Base-by-base conservation (phyloP, 176 grass and related monocot genomes). In the Triticum aestivum region DNA sequence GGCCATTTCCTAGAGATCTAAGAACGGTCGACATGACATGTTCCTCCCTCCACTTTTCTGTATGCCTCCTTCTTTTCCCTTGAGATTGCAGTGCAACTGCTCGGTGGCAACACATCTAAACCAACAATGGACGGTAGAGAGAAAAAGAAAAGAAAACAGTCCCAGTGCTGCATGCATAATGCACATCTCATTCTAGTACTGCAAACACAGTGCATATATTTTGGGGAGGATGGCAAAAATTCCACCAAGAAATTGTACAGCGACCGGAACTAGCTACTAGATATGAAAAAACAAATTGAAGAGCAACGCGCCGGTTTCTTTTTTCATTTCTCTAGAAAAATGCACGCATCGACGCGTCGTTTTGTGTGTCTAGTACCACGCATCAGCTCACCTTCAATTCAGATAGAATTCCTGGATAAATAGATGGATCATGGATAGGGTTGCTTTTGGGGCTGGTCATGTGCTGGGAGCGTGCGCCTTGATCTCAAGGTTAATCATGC, bases 21-120 rank as follows among this genome's bases (percentile, higher is more conserved):
- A 83, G 73, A 87, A 83, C 45, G 80, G 80, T 77, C 74, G 39
- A 87, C 79, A 82, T 84, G 80, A 74, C 89, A 84, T 83, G 89
- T 68, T 74, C 59, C 73, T 79, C 65, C 62, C 12, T 17, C 56
- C 8, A 42, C 74, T 77, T 65, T 76, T 56, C 4, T 71, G 11
- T 37, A 20, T 71, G 44, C 21, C 86, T 64, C 51, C 6, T 13
- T 27, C 54, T 2, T 18, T 26, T 30, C 12, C 17, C 45, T 64
- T 23, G 1, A 54, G 33, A 61, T 65, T 32, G 3, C 32, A 32
- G 2, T 32, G 32, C 32, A 32, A 32, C 32, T 32, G 42, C 41
- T 41, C 29, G 24, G 30, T 80, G 75, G 77, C 73, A 54, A 49
- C 37, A 44, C 41, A 47, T 13, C 70, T 35, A 77, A 73, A 83